Conservation (phyloP, 1,284 basidiomycete genomes). For the Irpex rosettiformis region DNA sequence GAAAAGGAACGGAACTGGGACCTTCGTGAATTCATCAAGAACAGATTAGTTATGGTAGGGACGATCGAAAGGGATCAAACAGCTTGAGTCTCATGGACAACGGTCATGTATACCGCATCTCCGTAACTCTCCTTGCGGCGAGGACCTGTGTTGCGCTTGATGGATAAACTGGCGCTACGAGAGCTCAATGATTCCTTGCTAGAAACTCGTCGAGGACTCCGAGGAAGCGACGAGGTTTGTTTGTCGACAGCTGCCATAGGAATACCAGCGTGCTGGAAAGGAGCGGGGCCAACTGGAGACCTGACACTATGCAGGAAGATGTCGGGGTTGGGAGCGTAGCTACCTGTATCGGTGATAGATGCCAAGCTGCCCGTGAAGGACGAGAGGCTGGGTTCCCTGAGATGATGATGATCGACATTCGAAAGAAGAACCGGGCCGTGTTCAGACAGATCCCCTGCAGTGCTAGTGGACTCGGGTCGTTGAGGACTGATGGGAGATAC, state of each 20-base stretch:
- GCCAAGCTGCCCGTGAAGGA: slow-evolving; percentile 23
- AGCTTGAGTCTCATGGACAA: slow-evolving; percentile 35
- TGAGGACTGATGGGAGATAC: slow-evolving; percentile 7
- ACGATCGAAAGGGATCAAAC: background rate
- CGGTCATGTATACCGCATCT: slow-evolving; percentile 35
- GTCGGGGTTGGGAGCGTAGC: slow-evolving; percentile 19
- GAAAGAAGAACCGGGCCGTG: background rate
- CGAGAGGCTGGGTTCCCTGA: slow-evolving; percentile 18
- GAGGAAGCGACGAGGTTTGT: slow-evolving; percentile 1
- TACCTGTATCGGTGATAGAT: slow-evolving; percentile 24
- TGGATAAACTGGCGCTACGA: slow-evolving; percentile 17
- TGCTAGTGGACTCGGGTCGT: background rate
- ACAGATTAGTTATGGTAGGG: slow-evolving; percentile 2
- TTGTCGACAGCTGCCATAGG: slow-evolving; percentile 3
- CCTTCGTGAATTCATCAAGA: background rate
- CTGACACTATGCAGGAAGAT: slow-evolving; percentile 18
- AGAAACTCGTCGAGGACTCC: slow-evolving; percentile 16
- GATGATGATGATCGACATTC: background rate
- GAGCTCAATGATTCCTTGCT: slow-evolving; percentile 23
- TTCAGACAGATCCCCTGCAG: background rate
- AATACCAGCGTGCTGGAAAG: slow-evolving; percentile 24
- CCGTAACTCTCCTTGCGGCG: slow-evolving; percentile 19
- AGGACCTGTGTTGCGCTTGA: slow-evolving; percentile 12
- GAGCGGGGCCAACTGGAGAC: slow-evolving; percentile 18
- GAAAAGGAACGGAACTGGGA: background rate